Percentiles rank a stretch among this genome's conserved stretches.
phyloP scores from a whole-genome alignment of 148 eudicot genomes.

The Nyssa sinensis region DNA sequence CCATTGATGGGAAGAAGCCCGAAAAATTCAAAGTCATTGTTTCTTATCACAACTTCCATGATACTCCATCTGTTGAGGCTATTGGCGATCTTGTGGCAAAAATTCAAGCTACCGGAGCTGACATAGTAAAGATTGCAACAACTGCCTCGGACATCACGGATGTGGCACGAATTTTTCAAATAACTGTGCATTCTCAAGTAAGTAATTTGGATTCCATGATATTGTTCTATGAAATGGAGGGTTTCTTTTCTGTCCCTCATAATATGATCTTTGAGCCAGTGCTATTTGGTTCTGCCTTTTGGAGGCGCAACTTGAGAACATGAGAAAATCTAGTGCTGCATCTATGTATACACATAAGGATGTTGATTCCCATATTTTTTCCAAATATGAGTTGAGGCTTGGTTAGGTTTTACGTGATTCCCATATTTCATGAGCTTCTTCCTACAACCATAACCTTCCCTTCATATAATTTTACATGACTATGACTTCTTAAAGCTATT shows the following conservation, averaged over 20 bases:
- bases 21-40: constrained; percentile 61
- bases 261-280: too few relatives aligned
- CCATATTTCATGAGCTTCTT: too few relatives aligned
- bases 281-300: too few relatives aligned
- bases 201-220: not conserved
- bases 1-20: constrained; percentile 40
- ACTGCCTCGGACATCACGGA: constrained; percentile 78
- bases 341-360: too few relatives aligned
- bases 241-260: not conserved
- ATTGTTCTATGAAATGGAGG: not conserved
- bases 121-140: constrained; percentile 81
- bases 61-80: constrained; percentile 69
- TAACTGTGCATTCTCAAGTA: constrained; percentile 75
- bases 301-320: too few relatives aligned
- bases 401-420: too few relatives aligned
- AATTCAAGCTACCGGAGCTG: constrained; percentile 87
- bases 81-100: constrained; percentile 69
- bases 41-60: constrained; percentile 77
- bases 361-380: too few relatives aligned
- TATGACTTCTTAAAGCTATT: too few relatives aligned
- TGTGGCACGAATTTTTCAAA: constrained; percentile 69
- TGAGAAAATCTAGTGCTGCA: too few relatives aligned
- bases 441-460: too few relatives aligned
- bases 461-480: too few relatives aligned
- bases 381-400: too few relatives aligned